A percentile compares a stretch with the other conserved stretches of the same genome.
phyloP scores from a whole-genome alignment of 306 rosid genomes.

The Carpinus viminea region DNA sequence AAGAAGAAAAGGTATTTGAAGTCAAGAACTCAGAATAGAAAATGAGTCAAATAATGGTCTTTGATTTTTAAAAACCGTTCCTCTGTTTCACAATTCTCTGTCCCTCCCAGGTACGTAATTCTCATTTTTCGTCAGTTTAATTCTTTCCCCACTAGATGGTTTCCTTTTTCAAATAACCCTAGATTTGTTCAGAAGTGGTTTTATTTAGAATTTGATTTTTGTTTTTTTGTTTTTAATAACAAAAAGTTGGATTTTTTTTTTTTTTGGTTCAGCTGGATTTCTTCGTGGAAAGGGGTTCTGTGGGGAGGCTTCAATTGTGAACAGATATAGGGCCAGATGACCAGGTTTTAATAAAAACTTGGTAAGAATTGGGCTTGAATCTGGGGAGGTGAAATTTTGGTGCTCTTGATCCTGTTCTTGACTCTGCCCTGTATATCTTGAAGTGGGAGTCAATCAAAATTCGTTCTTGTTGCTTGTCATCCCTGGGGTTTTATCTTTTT shows the following conservation, averaged over 20 bases:
- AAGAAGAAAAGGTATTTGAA: not conserved
- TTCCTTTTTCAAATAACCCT: conserved; percentile 44
- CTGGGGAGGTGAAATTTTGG: conserved; percentile 23
- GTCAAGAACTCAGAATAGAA: not conserved
- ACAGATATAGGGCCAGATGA: conserved; percentile 3
- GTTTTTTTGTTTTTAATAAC: not conserved
- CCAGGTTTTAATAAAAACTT: conserved; percentile 4
- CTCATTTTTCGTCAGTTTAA: not conserved
- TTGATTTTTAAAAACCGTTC: conserved; percentile 8
- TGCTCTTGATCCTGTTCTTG: conserved; percentile 12
- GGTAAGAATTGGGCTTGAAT: conserved; percentile 11
- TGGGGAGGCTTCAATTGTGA: conserved; percentile 31
- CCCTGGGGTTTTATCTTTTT: conserved; percentile 37
- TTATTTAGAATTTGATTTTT: not conserved
- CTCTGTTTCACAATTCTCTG: conserved; percentile 8
- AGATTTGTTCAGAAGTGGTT: conserved; percentile 28
- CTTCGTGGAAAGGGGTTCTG: conserved; percentile 7
- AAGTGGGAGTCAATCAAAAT: conserved; percentile 19
- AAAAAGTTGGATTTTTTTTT: not conserved
- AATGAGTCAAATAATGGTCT: conserved; percentile 33
- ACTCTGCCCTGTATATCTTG: conserved; percentile 4
- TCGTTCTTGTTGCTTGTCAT: conserved; percentile 7
- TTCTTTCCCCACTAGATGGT: conserved; percentile 17
- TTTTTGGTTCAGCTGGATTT: conserved; percentile 24
- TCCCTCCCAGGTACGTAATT: conserved; percentile 49